Base-by-base conservation (phyloP, 2,329 filamentous ascomycete species). In the Clarireedia homoeocarpa region DNA sequence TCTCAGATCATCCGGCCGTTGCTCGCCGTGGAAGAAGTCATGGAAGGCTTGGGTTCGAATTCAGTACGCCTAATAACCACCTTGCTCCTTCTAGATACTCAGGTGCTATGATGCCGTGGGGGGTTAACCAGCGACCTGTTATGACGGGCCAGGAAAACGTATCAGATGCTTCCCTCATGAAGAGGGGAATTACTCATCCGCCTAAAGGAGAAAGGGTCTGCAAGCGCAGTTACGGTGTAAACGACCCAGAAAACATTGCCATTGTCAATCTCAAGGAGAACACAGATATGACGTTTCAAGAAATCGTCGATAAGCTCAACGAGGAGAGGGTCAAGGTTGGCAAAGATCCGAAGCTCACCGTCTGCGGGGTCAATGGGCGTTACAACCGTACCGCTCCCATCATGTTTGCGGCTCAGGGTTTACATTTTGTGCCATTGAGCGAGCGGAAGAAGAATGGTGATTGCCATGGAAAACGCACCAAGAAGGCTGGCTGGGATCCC, bases 311-410 rank as follows among this genome's bases (percentile, higher is more conserved):
- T 0, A 20, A 14, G 1, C 48, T 69, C 14, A 70, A 70, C 27
- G 27, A 54, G 1, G 44, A 59, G 6, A 59, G 65, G 3, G 51
- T 67, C 15, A 23, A 26, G 0, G 26, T 39, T 1, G 68, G 67
- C 4, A 53, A 38, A 5, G 23, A 49, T 3, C 63, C 63, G 3
- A 59, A 38, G 20, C 61, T 69, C 2, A 63, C 61, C 20, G 49
- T 57, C 5, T 65, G 59, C 30, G 61, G 61, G 14, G 60, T 64
- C 14, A 64, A 63, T 14, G 61, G 58, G 20, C 58, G 68, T 40
- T 69, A 69, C 47, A 68, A 65, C 26, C 66, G 68, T 4, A 69
- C 61, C 20, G 67, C 66, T 4, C 68, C 68, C 6, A 51, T 68
- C n/a, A 55, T 69, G 9, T 69, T 65, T 20, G 59, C 58, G 9